Base-by-base conservation (phyloP, 148 eudicot genomes). In the Rhododendron griersonianum region DNA sequence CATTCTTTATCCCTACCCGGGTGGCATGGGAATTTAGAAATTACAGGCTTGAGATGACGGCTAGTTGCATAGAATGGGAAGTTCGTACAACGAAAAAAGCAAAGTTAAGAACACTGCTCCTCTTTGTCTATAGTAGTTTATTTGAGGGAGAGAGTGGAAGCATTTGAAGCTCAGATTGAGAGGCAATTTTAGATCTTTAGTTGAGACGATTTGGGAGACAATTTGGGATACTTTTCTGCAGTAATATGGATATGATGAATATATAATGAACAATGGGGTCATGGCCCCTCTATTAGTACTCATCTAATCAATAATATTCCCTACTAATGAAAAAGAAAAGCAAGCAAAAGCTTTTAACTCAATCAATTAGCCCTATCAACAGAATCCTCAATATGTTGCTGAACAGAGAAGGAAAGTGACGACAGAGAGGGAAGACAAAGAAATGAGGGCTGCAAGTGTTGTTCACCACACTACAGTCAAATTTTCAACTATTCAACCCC, bases 181-280 rank as follows among this genome's bases (percentile, higher is more conserved):
- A 80, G 1, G 15, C 83, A 51, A 51, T 19, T 80, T 14, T 51
- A 33, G 35, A 80, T 80, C 41, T 51, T 80, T 28, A 47, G 63
- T 53, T 51, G 65, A 33, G 82, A 30, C 3, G 57, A 78, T 47
- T 78, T 78, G 41, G 19, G 79, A 39, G 48, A 39, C 19, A 39
- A 76, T 41, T 76, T 76, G 82, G 82, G 63, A 80, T 51, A 19
- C 39, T 80, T 80, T 50, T 30, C 41, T 80, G 41, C 82, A 80
- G 23, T 16, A 28, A 35, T 80, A 51, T 80, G 63, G 39, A 33
- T 80, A 21, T 80, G 82, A 51, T 51, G 39, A 80, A 79, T 25
- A 48, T 47, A n/a, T 47, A 13, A 4, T 25, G 37, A 50, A 39
- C 4, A 78, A 35, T 9, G 3, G 33, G 57, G 35, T 47, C 30